Evolutionary conservation across 2,329 filamentous ascomycete genomes (phyloP).

Genomic region (Aaosphaeria pasadenensis): DNA sequence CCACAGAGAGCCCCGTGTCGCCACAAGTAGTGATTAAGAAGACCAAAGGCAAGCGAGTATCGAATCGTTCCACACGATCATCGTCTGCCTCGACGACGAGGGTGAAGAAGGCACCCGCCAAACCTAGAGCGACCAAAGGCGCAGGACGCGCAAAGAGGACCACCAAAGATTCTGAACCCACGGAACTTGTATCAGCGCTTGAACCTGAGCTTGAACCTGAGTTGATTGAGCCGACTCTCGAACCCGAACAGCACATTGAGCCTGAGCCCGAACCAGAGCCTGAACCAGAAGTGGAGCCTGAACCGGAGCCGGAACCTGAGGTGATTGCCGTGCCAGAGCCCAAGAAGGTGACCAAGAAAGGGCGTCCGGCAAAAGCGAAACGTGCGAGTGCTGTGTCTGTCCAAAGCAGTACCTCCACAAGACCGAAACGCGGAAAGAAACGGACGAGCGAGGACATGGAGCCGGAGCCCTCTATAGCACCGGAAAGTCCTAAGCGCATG

Average conservation of each 20-base stretch:
- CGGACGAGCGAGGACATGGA: background rate
- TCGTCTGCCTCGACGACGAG: background rate
- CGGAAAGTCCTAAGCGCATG: background rate
- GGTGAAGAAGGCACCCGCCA: constrained; percentile 3
- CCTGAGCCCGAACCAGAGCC: background rate
- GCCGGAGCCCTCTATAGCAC: too few species aligned
- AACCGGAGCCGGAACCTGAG: background rate
- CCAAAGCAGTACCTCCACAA: background rate
- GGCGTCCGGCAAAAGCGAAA: constrained; percentile 7
- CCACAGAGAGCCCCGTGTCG: constrained; percentile 2
- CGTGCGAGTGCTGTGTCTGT: constrained; percentile 11
- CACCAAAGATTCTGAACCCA: background rate
- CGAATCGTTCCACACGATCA: constrained; percentile 16
- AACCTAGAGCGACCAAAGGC: background rate
- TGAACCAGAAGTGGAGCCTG: background rate
- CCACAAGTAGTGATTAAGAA: constrained; percentile 8
- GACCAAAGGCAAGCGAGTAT: constrained; percentile 28
- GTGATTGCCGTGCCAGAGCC: background rate
- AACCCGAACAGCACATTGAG: background rate
- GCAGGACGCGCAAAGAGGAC: constrained; percentile 6
- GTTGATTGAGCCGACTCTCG: background rate
- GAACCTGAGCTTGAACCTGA: background rate
- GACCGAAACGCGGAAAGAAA: background rate
- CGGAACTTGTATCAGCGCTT: background rate
- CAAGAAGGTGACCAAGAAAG: background rate